phyloP scores from a whole-genome alignment of 352 stramenopile species.

The Pythium oligandrum region DNA sequence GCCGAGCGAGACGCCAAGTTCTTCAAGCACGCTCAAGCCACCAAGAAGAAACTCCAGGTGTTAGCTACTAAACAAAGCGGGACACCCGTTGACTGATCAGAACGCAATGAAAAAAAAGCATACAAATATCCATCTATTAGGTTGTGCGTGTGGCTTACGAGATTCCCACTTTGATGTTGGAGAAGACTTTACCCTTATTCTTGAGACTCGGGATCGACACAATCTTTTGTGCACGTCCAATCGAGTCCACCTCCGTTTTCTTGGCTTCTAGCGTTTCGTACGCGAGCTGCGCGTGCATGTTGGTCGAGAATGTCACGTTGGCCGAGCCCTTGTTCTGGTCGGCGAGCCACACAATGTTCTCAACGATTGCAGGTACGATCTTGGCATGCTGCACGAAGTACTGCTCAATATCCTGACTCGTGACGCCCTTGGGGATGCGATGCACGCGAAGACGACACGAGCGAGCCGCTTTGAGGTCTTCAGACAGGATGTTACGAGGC shows the following conservation, averaged over 20 bases:
- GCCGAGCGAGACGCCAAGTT: slow-evolving; percentile 80
- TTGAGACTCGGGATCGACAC: slow-evolving; percentile 41
- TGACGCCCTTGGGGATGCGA: slow-evolving; percentile 64
- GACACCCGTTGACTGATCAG: no score
- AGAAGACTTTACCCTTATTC: slow-evolving; percentile 61
- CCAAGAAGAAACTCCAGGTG: slow-evolving; percentile 58
- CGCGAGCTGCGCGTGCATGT: slow-evolving; percentile 56
- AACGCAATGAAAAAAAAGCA: background rate
- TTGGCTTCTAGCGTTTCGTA: slow-evolving; percentile 41
- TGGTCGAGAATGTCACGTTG: slow-evolving; percentile 62
- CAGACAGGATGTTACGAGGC: slow-evolving; percentile 25
- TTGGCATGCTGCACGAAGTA: slow-evolving; percentile 61
- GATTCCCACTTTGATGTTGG: slow-evolving; percentile 51
- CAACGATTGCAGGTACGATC: slow-evolving; percentile 60
- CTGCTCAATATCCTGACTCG: slow-evolving; percentile 58
- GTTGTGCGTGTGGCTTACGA: slow-evolving; percentile 10
- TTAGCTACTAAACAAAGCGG: background rate
- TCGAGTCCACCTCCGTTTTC: slow-evolving; percentile 41
- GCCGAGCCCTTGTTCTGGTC: slow-evolving; percentile 66
- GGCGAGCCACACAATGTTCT: slow-evolving; percentile 56
- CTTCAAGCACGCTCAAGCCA: slow-evolving; percentile 59
- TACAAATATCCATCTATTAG: background rate
- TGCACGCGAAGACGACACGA: slow-evolving; percentile 71
- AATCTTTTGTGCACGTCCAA: slow-evolving; percentile 67
- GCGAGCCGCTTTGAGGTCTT: slow-evolving; percentile 26